These are phyloP conservation scores for Suhomyces guaymorum DNA, from an alignment of 1,139 yeast species.

Conservation along the genomic window DNA sequence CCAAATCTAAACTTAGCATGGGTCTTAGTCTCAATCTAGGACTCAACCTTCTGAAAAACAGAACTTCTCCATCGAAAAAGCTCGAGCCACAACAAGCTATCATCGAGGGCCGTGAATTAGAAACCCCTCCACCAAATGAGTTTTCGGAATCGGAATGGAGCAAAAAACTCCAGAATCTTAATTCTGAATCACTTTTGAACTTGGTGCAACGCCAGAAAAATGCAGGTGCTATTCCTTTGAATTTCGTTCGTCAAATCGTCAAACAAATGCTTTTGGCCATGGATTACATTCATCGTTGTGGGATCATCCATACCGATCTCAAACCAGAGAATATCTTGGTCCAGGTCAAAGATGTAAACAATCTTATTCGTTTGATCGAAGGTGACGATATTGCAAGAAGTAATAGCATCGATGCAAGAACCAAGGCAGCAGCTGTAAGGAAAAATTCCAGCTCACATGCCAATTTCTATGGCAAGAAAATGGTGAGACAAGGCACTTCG, in stretches of 20 bases:
- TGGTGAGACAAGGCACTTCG: constrained; percentile 5
- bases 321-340: constrained; percentile 89
- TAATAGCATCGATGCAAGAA: constrained; percentile 8
- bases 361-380: constrained; percentile 59
- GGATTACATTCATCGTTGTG: constrained; percentile 83
- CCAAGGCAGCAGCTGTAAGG: constrained; percentile 2
- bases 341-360: constrained; percentile 77
- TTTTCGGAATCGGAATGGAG: constrained; percentile 9
- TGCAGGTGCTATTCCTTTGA: constrained; percentile 67
- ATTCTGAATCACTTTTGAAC: constrained; percentile 15
- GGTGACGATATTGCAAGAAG: constrained; percentile 39
- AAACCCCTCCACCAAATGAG: constrained; percentile 2
- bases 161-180: constrained; percentile 13
- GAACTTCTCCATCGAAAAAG: constrained; percentile 6
- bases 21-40: constrained; percentile 22
- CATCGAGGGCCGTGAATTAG: constrained; percentile 6
- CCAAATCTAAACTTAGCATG: constrained; percentile 29
- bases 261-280: constrained; percentile 74
- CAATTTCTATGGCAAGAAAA: constrained; percentile 2
- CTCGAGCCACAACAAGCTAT: constrained; percentile 4
- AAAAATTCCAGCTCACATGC: constrained; percentile 5
- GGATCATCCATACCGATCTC: constrained; percentile 87
- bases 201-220: constrained; percentile 17
- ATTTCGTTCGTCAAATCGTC: constrained; percentile 76
- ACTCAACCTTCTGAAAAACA: constrained; percentile 9